Evolutionary conservation across 1,284 basidiomycete species (phyloP).

Genomic region (Tremellales sp.): DNA sequence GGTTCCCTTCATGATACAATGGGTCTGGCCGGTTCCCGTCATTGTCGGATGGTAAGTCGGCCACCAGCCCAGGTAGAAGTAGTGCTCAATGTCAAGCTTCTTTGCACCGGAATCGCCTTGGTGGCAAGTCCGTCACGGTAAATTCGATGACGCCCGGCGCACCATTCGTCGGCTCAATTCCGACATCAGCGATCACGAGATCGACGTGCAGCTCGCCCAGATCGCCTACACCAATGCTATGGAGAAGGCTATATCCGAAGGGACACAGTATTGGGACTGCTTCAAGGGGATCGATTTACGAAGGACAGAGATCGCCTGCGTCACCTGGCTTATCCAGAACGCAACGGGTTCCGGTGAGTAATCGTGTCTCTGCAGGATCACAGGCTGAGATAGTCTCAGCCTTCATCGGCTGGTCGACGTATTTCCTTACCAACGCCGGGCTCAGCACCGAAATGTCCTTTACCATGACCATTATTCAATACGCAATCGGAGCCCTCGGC

Average conservation of each 20-base stretch:
- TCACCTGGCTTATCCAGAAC: conserved; percentile 18
- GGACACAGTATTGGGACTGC: conserved; percentile 47
- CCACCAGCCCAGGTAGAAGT: no score
- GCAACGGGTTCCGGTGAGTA: conserved; percentile 15
- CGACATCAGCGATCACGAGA: no score
- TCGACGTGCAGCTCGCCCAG: no score
- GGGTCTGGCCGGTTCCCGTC: conserved; percentile 2
- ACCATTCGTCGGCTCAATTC: no score
- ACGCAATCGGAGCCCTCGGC: no score
- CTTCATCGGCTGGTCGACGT: conserved; percentile 28
- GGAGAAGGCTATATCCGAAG: conserved; percentile 30
- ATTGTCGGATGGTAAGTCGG: conserved; percentile 18
- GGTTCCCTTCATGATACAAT: conserved; percentile 39
- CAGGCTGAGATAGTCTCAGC: no score
- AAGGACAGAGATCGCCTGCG: conserved; percentile 15
- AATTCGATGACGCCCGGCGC: conserved; percentile 16
- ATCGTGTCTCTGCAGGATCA: no score
- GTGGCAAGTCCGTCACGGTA: conserved; percentile 26
- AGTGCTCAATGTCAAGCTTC: conserved; percentile 33
- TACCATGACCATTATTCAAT: conserved; percentile 35
- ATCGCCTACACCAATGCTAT: no score
- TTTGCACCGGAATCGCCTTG: conserved; percentile 29
- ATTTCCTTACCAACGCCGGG: conserved; percentile 43
- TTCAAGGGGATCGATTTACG: conserved; percentile 45
- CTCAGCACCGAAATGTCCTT: no score